Evolutionary conservation across 495 filamentous ascomycete species (phyloP).

Genomic region (Aspergillus sclerotioniger): DNA sequence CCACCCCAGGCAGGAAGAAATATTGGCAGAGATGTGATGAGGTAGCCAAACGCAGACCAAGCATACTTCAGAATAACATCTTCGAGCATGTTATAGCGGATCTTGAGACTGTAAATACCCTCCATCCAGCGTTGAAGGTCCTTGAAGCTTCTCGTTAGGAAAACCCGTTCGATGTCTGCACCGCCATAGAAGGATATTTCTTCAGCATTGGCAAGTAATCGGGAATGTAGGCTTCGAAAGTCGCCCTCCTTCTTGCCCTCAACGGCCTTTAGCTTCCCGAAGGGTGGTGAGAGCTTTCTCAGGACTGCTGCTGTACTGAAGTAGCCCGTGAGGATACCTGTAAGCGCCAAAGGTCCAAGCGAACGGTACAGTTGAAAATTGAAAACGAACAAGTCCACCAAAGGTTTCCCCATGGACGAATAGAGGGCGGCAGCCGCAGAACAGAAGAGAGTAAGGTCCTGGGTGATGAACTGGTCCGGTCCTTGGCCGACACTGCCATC

Average conservation of each 20-base stretch:
- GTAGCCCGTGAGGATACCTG: slow-evolving; percentile 85
- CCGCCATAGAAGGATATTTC: slow-evolving; percentile 99
- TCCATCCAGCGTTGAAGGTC: slow-evolving; percentile 95
- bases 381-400: slow-evolving; percentile 94
- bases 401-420: slow-evolving; percentile 92
- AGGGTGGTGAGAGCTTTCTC: slow-evolving; percentile 83
- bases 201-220: slow-evolving; percentile 94
- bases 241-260: slow-evolving; percentile 93
- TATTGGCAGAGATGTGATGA: slow-evolving; percentile 86
- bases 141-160: slow-evolving; percentile 85
- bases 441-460: slow-evolving; percentile 94
- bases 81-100: slow-evolving; percentile 97
- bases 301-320: slow-evolving; percentile 87
- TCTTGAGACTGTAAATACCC: slow-evolving; percentile 90
- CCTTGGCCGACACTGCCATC: slow-evolving; percentile 91
- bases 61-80: slow-evolving; percentile 98
- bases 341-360: slow-evolving; percentile 82
- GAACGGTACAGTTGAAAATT: slow-evolving; percentile 95
- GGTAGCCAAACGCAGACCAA: slow-evolving; percentile 96
- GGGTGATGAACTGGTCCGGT: slow-evolving; percentile 96
- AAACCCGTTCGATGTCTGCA: slow-evolving; percentile 85
- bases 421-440: slow-evolving; percentile 88
- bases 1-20: slow-evolving; percentile 97
- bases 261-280: slow-evolving; percentile 93
- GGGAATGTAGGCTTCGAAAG: slow-evolving; percentile 83